These are phyloP conservation scores for Geosmithia putterillii DNA, from an alignment of 2,329 filamentous ascomycete genomes.

Conservation along the genomic window DNA sequence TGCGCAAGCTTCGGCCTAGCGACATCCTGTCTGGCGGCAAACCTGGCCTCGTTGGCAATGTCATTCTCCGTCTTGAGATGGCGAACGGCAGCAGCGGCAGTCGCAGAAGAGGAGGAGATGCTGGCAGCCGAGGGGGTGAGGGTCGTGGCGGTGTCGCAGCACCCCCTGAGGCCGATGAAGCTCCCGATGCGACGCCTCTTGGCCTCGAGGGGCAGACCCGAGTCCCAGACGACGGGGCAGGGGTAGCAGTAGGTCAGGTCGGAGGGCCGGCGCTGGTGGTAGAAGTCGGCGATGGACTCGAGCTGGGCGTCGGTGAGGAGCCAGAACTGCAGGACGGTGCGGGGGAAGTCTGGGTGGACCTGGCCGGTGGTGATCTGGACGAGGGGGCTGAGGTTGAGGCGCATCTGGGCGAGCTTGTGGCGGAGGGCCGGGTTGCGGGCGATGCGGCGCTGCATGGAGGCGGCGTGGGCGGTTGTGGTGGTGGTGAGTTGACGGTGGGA, in stretches of 20 bases:
- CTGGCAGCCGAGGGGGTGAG: not conserved
- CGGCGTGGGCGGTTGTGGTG: conserved; percentile 7
- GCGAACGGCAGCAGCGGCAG: no score
- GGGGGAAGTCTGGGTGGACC: conserved; percentile 54
- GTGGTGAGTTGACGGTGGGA: conserved; percentile 16
- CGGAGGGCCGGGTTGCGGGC: conserved; percentile 38
- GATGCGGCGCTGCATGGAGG: conserved; percentile 13
- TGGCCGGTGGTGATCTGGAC: conserved; percentile 48
- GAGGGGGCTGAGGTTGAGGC: conserved; percentile 52
- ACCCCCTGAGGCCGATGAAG: conserved; percentile 60
- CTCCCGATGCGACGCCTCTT: conserved; percentile 61
- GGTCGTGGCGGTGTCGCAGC: conserved; percentile 20
- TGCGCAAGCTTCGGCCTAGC: conserved; percentile 28
- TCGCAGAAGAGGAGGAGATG: no score
- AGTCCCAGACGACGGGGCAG: conserved; percentile 51
- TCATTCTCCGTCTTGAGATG: conserved; percentile 31
- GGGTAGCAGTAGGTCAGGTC: conserved; percentile 50
- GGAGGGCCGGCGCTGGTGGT: conserved; percentile 54
- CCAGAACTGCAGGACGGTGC: conserved; percentile 58
- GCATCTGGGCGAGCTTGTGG: conserved; percentile 53
- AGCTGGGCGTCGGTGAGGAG: conserved; percentile 60
- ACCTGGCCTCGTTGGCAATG: conserved; percentile 29
- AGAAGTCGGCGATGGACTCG: conserved; percentile 58
- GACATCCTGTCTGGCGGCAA: conserved; percentile 28
- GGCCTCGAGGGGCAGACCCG: conserved; percentile 42